Evolutionary conservation across 1,139 yeast genomes (phyloP), one percentile per base, ranked within the genome.

Genomic region (Hansenula sp.): DNA sequence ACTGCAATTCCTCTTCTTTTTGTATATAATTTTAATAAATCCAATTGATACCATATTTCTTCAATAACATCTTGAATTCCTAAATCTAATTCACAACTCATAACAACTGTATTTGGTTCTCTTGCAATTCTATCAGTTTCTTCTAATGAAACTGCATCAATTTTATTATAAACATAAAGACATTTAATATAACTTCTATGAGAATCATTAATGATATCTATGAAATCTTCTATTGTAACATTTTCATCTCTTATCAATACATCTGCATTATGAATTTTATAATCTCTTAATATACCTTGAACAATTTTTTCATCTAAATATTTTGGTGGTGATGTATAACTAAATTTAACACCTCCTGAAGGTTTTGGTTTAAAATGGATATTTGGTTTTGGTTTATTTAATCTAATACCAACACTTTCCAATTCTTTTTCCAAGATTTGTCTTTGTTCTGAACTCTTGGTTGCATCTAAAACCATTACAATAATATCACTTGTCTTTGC

Each of bases 401-500:
- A 71, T 46, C 98, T 72, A 41, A 92, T 89, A 0, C 98, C 98
- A 64, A 92, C 95, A 6, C 94, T 82, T 56, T 92, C 97, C 53
- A 92, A 69, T 66, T 92, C 98, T 47, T 78, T 76, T 59, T 90
- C 97, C 52, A 92, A 71, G 43, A 90, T 85, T 55, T 75, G 79
- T 49, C 97, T 72, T 61, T 92, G 98, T 52, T 90, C 89, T 29
- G 79, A 80, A 31, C 95, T 86, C 62, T 92, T 92, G 3, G 97
- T 90, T 3, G 97, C 97, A 65, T 92, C 98, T 51, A 92, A 66
- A 40, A 92, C 92, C 95, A 92, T 92, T 59, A 92, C 68, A 48
- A 92, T 82, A 59, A 92, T 69, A 59, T 92, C 97, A 0, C 97
- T 89, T 0, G 98, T 92, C 62, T 94, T 82, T 0, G 97, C 96